Percentiles rank a stretch among this genome's conserved stretches.
phyloP scores from a whole-genome alignment of 345 rosid species.

The Lepidium africanum region DNA sequence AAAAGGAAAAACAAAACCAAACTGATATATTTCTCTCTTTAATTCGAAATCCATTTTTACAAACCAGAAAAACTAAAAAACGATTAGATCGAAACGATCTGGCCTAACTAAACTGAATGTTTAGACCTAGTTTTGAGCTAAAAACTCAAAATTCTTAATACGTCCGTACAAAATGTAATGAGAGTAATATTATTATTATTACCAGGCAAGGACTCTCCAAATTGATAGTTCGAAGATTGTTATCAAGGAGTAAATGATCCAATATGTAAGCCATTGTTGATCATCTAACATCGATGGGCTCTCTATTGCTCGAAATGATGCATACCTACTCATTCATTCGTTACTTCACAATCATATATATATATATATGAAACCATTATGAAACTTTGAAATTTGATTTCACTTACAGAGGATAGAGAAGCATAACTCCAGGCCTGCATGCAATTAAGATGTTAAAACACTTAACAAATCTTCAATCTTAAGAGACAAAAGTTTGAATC shows the following conservation, averaged over 20 bases:
- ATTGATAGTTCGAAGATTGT: conserved; percentile 69
- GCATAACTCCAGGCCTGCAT: conserved; percentile 85
- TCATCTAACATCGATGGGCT: conserved; percentile 77
- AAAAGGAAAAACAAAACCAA: too few species aligned
- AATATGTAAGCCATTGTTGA: conserved; percentile 95
- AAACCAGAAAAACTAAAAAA: too few species aligned
- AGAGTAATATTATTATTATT: neutral
- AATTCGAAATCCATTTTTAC: too few species aligned
- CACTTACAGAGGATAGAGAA: conserved; percentile 84
- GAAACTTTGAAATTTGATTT: neutral
- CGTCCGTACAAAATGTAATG: neutral
- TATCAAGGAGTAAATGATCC: conserved; percentile 82
- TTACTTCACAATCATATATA: neutral
- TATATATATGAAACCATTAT: neutral
- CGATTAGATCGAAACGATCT: too few species aligned
- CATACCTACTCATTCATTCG: conserved; percentile 44
- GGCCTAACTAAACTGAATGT: too few species aligned
- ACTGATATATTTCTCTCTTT: too few species aligned
- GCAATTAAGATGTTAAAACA: neutral
- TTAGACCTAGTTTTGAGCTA: too few species aligned
- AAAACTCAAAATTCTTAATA: too few species aligned
- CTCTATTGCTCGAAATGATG: conserved; percentile 84
- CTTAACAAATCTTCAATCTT: neutral
- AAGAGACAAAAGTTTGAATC: neutral
- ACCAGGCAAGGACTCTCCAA: conserved; percentile 72